Percentiles rank a stretch among this genome's conserved stretches.
These are phyloP conservation scores for Raphanus sativus DNA, from an alignment of 345 rosid species.

Conservation along the genomic window DNA sequence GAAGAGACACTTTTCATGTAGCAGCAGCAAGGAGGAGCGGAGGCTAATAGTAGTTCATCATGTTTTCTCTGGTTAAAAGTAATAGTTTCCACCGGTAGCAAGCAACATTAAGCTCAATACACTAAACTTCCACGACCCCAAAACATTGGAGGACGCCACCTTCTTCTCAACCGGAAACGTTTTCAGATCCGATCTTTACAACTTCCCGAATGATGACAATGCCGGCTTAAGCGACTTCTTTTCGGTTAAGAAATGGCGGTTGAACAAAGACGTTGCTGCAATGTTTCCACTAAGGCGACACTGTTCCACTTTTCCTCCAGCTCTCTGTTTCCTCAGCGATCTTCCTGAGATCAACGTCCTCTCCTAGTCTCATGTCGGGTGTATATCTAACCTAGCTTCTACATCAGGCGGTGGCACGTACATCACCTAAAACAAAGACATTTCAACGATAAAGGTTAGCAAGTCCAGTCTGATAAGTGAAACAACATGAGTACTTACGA, in stretches of 20 bases:
- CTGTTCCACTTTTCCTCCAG: conserved; percentile 86
- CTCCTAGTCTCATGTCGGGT: conserved; percentile 62
- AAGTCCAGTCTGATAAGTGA: not conserved
- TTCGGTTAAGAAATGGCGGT: conserved; percentile 65
- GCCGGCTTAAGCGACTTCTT: conserved; percentile 71
- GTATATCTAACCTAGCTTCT: conserved; percentile 81
- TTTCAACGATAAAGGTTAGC: too few species aligned
- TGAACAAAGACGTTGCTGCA: conserved; percentile 52
- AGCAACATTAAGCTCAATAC: conserved; percentile 38
- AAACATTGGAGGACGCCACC: conserved; percentile 13
- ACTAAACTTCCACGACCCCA: conserved; percentile 36
- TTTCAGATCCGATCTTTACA: conserved; percentile 3
- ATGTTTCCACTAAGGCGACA: conserved; percentile 80
- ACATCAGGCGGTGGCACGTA: conserved; percentile 82
- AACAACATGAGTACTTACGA: conserved; percentile 42
- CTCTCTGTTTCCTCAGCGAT: conserved; percentile 81
- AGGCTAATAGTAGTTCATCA: not conserved
- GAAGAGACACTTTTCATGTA: not conserved
- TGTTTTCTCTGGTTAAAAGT: not conserved
- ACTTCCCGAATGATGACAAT: conserved; percentile 60
- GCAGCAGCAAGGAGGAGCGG: not conserved
- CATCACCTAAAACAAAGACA: conserved; percentile 51
- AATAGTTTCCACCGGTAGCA: conserved; percentile 55
- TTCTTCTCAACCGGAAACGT: not conserved
- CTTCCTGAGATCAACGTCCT: conserved; percentile 65